phyloP scores from a whole-genome alignment of 345 rosid species.

The Cochlearia excelsa region DNA sequence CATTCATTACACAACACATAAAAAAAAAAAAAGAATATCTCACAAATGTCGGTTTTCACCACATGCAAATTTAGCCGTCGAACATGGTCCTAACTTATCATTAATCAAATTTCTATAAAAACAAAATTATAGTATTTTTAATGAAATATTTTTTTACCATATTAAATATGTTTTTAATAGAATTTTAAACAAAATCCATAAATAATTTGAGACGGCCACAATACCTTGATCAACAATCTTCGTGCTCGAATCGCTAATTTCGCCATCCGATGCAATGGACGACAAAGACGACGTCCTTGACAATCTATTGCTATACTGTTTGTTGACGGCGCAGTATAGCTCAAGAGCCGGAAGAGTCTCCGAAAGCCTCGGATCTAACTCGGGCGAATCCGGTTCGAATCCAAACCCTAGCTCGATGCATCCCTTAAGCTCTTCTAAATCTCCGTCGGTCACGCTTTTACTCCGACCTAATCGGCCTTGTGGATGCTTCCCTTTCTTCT shows the following conservation, averaged over 20 bases:
- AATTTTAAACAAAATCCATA: too few relatives aligned
- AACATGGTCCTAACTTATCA: too few relatives aligned
- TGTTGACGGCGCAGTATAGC: conserved; percentile 67
- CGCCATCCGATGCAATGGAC: conserved; percentile 50
- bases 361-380: conserved; percentile 60
- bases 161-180: too few relatives aligned
- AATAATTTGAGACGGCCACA: too few relatives aligned
- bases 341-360: conserved; percentile 74
- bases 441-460: conserved; percentile 72
- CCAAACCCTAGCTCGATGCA: conserved; percentile 88
- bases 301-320: conserved; percentile 49
- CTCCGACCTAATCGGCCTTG: conserved; percentile 26
- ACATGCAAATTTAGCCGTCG: too few relatives aligned
- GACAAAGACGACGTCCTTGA: conserved; percentile 61
- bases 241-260: conserved; percentile 33
- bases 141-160: too few relatives aligned
- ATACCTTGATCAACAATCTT: conserved; percentile 63
- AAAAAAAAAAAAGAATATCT: neutral
- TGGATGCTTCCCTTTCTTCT: conserved; percentile 41
- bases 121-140: too few relatives aligned
- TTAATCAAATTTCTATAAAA: too few relatives aligned
- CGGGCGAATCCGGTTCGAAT: conserved; percentile 60
- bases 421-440: conserved; percentile 75
- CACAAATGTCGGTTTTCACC: too few relatives aligned
- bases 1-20: neutral